Percentiles rank a stretch among this genome's conserved stretches.
Conservation (phyloP, 495 filamentous ascomycete genomes). For the Oidiodendron maius region DNA sequence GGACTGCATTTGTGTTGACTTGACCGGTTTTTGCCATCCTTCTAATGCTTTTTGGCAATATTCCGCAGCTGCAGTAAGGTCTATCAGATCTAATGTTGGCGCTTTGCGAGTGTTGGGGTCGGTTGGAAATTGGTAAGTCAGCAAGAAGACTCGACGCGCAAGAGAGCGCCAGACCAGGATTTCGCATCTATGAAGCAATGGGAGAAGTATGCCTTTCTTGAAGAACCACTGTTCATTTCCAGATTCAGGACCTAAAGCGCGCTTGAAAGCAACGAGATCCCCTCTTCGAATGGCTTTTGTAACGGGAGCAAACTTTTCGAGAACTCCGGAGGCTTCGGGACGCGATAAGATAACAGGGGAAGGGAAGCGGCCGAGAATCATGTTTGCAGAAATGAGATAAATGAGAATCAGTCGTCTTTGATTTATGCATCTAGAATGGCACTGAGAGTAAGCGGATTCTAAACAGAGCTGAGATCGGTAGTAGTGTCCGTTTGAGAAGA, state of each 20-base stretch:
- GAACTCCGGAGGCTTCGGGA: conserved; percentile 67
- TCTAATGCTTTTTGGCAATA: conserved; percentile 48
- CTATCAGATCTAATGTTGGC: conserved; percentile 48
- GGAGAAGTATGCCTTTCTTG: conserved; percentile 65
- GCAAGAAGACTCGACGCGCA: conserved; percentile 67
- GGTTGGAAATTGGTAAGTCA: conserved; percentile 44
- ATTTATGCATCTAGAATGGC: conserved; percentile 55
- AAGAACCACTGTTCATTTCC: conserved; percentile 63
- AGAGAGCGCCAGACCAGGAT: conserved; percentile 81
- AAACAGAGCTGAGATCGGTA: conserved; percentile 66
- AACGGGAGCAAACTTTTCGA: conserved; percentile 66
- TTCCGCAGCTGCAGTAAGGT: conserved; percentile 44
- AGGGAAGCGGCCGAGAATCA: conserved; percentile 83
- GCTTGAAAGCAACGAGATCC: conserved; percentile 70
- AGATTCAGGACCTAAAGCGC: conserved; percentile 44
- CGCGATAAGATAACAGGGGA: conserved; percentile 55
- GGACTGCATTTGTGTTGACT: conserved; percentile 14
- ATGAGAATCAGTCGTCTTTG: conserved; percentile 78
- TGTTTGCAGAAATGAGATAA: conserved; percentile 76
- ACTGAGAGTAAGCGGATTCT: conserved; percentile 74
- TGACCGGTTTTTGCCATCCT: conserved; percentile 33
- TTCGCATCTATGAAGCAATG: conserved; percentile 67
- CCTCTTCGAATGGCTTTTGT: conserved; percentile 69
- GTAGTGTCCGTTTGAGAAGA: conserved; percentile 77
- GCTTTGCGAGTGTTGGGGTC: conserved; percentile 47